phyloP scores from a whole-genome alignment of 495 filamentous ascomycete genomes.

The Penicillium bovifimosum region DNA sequence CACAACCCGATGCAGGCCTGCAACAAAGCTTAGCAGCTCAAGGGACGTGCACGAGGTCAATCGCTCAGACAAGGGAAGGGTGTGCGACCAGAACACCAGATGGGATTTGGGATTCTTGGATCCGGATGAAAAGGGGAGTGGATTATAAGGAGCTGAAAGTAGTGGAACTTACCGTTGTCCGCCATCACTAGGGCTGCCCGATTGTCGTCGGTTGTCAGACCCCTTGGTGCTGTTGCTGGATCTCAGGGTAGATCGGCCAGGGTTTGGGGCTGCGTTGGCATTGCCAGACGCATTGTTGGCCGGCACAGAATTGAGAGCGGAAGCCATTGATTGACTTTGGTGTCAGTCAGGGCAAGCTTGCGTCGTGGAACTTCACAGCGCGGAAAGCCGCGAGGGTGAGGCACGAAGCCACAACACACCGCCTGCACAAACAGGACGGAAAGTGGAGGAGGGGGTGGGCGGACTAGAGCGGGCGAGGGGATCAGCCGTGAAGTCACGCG shows the following conservation, averaged over 20 bases:
- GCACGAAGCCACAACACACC: slow-evolving; percentile 38
- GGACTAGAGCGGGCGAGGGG: not conserved
- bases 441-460: slow-evolving; percentile 6
- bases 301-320: slow-evolving; percentile 42
- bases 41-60: slow-evolving; percentile 15
- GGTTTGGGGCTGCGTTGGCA: slow-evolving; percentile 33
- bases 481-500: slow-evolving; percentile 1
- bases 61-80: not conserved
- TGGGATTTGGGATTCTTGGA: no score
- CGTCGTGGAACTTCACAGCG: slow-evolving; percentile 40
- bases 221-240: slow-evolving; percentile 49
- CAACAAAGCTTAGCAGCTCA: slow-evolving; percentile 9
- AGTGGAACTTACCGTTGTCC: slow-evolving; percentile 46
- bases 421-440: slow-evolving; percentile 34
- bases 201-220: slow-evolving; percentile 52
- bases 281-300: slow-evolving; percentile 47
- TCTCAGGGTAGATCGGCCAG: slow-evolving; percentile 42
- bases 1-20: slow-evolving; percentile 14
- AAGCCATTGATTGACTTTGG: slow-evolving; percentile 44
- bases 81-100: not conserved
- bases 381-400: slow-evolving; percentile 32
- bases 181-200: slow-evolving; percentile 51
- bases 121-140: slow-evolving; percentile 4
- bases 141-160: not conserved
- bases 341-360: slow-evolving; percentile 30